These are phyloP conservation scores for Colletotrichum trifolii DNA, from an alignment of 2,329 filamentous ascomycete species.

Conservation along the genomic window DNA sequence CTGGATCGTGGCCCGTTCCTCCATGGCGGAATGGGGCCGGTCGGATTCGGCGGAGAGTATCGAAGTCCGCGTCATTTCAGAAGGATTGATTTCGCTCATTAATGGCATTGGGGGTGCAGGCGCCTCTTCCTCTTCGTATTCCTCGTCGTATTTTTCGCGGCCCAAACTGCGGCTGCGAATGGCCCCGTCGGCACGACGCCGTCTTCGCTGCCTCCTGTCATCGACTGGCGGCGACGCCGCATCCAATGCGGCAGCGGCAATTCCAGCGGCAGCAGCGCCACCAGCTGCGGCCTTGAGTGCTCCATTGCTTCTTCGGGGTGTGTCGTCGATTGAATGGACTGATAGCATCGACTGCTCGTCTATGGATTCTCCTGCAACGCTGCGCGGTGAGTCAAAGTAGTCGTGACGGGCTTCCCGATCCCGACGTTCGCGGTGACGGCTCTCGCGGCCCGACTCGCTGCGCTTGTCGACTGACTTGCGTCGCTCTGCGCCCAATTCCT, in stretches of 20 bases:
- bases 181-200: slow-evolving; percentile 62
- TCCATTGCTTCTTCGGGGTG: slow-evolving; percentile 57
- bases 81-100: slow-evolving; percentile 85
- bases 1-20: slow-evolving; percentile 68
- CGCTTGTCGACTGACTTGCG: slow-evolving; percentile 71
- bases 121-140: slow-evolving; percentile 67
- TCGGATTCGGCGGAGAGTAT: slow-evolving; percentile 86
- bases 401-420: slow-evolving; percentile 67
- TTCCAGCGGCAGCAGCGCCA: slow-evolving; percentile 54
- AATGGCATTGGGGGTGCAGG: slow-evolving; percentile 83
- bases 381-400: slow-evolving; percentile 61
- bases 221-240: slow-evolving; percentile 57
- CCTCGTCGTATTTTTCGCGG: slow-evolving; percentile 59
- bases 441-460: slow-evolving; percentile 64
- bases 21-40: slow-evolving; percentile 75
- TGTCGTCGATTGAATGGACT: slow-evolving; percentile 55
- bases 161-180: slow-evolving; percentile 56
- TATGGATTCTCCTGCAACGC: slow-evolving; percentile 59
- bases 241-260: slow-evolving; percentile 49
- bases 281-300: slow-evolving; percentile 57
- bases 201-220: slow-evolving; percentile 63
- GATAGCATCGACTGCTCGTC: slow-evolving; percentile 52
- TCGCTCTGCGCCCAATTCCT: slow-evolving; percentile 68
- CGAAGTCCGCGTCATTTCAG: slow-evolving; percentile 88
- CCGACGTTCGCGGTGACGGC: slow-evolving; percentile 40